phyloP scores from a whole-genome alignment of 1,139 yeast species.

The Kodamaea arcana region DNA sequence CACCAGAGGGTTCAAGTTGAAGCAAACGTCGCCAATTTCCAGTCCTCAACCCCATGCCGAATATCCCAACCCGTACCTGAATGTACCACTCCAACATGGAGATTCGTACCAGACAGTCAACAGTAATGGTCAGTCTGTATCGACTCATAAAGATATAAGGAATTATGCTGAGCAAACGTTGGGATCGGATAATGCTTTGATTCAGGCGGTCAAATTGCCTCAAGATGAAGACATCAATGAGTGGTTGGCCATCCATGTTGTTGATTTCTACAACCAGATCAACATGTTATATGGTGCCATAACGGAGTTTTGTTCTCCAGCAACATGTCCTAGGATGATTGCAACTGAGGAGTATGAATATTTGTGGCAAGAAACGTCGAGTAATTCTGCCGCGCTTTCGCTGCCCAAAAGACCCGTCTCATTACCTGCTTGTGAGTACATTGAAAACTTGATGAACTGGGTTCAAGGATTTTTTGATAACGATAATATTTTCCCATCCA shows the following conservation, averaged over 20 bases:
- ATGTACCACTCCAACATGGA: constrained; percentile 18
- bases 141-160: constrained; percentile 68
- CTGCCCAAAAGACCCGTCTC: constrained; percentile 48
- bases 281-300: constrained; percentile 96
- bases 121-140: constrained; percentile 34
- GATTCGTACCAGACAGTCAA: constrained; percentile 16
- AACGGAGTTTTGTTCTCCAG: constrained; percentile 93
- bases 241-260: constrained; percentile 95
- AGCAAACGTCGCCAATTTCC: constrained; percentile 39
- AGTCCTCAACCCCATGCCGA: constrained; percentile 39
- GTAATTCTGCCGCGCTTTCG: constrained; percentile 35
- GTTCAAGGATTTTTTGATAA: constrained; percentile 86
- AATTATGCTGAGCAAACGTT: constrained; percentile 90
- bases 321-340: constrained; percentile 90
- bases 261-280: constrained; percentile 88
- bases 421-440: constrained; percentile 89
- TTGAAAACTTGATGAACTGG: constrained; percentile 92
- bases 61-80: constrained; percentile 25
- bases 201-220: constrained; percentile 91
- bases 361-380: constrained; percentile 78
- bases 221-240: constrained; percentile 89
- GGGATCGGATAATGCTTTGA: constrained; percentile 86
- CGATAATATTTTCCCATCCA: constrained; percentile 84
- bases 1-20: constrained; percentile 51
- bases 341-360: constrained; percentile 97